A percentile compares a stretch with the other conserved stretches of the same genome.
These are phyloP conservation scores for Cavenderia fasciculata DNA, from an alignment of 78 protist species.

Conservation along the genomic window DNA sequence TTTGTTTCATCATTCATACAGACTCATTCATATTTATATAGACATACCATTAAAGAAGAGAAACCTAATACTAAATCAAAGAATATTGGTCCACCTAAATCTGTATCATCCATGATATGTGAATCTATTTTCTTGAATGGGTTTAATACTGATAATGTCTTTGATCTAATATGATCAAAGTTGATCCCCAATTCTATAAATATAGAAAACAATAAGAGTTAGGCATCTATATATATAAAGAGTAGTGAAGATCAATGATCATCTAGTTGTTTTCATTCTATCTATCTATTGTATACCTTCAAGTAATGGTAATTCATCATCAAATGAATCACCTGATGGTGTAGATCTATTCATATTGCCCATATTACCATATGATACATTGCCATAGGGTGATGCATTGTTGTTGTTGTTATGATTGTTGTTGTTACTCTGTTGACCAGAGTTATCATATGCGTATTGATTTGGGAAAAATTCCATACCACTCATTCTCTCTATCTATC, in stretches of 20 bases:
- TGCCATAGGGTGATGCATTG: too few species aligned
- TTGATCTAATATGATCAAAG: slow-evolving; percentile 79
- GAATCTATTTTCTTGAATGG: slow-evolving; percentile 81
- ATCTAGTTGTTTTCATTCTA: neutral
- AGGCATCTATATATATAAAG: neutral
- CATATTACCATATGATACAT: slow-evolving; percentile 31
- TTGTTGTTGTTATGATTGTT: too few species aligned
- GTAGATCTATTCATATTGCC: slow-evolving; percentile 37
- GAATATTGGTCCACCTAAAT: slow-evolving; percentile 95
- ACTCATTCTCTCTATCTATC: neutral
- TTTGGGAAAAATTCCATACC: slow-evolving; percentile 17
- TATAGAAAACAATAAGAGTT: neutral
- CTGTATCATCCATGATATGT: slow-evolving; percentile 91
- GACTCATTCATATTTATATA: neutral
- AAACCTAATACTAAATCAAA: slow-evolving; percentile 88
- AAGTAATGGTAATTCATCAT: slow-evolving; percentile 48
- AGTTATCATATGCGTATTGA: neutral
- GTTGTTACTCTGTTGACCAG: slow-evolving; percentile 1
- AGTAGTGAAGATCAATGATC: neutral
- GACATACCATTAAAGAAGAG: slow-evolving; percentile 85
- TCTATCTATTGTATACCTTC: slow-evolving; percentile 7
- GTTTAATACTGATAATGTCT: slow-evolving; percentile 84
- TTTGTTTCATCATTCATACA: neutral
- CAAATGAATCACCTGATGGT: slow-evolving; percentile 37
- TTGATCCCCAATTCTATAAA: slow-evolving; percentile 86